A percentile compares a stretch with the other conserved stretches of the same genome.
Conservation (phyloP, 257 asterid species). For the Cinchona pubescens region DNA sequence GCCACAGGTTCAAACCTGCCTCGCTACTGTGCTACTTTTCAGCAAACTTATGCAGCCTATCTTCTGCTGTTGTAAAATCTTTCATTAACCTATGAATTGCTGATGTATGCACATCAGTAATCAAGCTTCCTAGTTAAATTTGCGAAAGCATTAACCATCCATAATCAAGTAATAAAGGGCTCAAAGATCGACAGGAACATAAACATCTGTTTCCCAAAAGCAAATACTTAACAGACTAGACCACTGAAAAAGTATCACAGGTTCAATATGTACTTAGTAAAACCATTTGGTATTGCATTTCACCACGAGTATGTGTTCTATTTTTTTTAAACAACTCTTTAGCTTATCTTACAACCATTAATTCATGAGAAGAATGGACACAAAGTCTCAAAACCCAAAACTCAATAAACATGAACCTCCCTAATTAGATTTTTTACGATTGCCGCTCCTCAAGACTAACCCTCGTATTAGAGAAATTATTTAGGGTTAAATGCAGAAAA, state of each 20-base stretch:
- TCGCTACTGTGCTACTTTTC: neutral
- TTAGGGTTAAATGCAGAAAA: too few relatives aligned
- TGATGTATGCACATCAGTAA: neutral
- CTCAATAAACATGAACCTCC: neutral
- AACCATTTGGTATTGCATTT: neutral
- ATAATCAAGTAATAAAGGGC: neutral
- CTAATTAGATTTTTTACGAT: neutral
- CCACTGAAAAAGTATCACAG: neutral
- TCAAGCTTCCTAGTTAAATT: neutral
- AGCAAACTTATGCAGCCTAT: neutral
- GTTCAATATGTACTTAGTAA: neutral
- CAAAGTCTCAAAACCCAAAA: neutral
- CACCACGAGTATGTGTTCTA: neutral
- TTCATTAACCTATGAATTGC: neutral
- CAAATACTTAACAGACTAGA: neutral
- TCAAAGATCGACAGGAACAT: neutral
- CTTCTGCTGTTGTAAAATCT: neutral
- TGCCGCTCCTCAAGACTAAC: neutral
- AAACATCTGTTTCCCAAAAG: neutral
- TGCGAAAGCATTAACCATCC: neutral
- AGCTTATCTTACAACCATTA: neutral
- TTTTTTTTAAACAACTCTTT: neutral
- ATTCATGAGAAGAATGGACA: neutral
- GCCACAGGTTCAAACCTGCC: neutral
- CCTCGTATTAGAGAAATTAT: neutral